A percentile compares a stretch with the other conserved stretches of the same genome.
These are phyloP conservation scores for Corylus americana DNA, from an alignment of 306 rosid genomes.

Conservation along the genomic window DNA sequence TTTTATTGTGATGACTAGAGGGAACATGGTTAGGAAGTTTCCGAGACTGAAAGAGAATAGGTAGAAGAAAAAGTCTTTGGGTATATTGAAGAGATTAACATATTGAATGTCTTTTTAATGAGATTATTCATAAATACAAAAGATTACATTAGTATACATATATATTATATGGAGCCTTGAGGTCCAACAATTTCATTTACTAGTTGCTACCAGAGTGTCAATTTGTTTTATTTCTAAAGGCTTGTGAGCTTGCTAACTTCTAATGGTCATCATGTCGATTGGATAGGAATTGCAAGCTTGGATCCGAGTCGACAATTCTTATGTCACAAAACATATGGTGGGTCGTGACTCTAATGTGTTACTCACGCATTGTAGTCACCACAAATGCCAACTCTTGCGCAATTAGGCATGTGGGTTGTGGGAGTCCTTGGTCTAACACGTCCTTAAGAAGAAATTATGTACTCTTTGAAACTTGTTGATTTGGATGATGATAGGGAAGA, in stretches of 20 bases:
- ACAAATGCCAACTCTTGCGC: slow-evolving; percentile 42
- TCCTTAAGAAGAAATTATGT: slow-evolving; percentile 47
- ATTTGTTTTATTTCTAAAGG: slow-evolving; percentile 25
- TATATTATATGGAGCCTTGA: background rate
- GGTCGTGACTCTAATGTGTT: slow-evolving; percentile 54
- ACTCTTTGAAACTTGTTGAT: slow-evolving; percentile 9
- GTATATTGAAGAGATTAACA: too few relatives aligned
- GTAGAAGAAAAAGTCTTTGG: too few relatives aligned
- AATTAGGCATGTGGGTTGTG: slow-evolving; percentile 48
- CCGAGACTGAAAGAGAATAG: too few relatives aligned
- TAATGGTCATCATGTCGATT: slow-evolving; percentile 36
- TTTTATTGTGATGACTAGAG: too few relatives aligned
- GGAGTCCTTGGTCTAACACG: slow-evolving; percentile 55
- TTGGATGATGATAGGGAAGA: slow-evolving; percentile 21
- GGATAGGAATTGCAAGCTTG: slow-evolving; percentile 35
- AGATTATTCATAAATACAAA: too few relatives aligned
- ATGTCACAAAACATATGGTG: slow-evolving; percentile 62
- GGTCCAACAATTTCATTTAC: background rate
- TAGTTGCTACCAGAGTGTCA: background rate
- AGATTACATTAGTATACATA: too few relatives aligned
- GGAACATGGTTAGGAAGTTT: too few relatives aligned
- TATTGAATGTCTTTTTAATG: too few relatives aligned
- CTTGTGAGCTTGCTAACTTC: slow-evolving; percentile 25
- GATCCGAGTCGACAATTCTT: slow-evolving; percentile 42
- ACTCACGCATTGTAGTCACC: slow-evolving; percentile 49